These are phyloP conservation scores for Cladosporium sp. DNA, from an alignment of 2,329 filamentous ascomycete genomes.

Conservation along the genomic window DNA sequence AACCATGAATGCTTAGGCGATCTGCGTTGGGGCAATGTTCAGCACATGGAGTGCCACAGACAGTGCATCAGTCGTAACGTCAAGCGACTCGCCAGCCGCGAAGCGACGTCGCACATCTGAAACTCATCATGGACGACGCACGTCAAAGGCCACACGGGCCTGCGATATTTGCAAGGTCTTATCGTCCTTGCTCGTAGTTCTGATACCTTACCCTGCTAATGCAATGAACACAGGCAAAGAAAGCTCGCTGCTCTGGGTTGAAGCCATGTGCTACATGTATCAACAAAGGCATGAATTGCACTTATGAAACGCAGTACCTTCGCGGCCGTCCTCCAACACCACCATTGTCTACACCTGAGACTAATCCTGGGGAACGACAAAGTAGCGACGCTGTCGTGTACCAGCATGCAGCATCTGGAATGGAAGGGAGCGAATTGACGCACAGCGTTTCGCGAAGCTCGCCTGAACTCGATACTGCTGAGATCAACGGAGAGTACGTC, in stretches of 20 bases:
- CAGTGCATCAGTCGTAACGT: background rate
- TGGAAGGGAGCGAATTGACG: background rate
- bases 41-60: conserved; percentile 4
- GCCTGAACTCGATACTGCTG: conserved; percentile 44
- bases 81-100: background rate
- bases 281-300: conserved; percentile 32
- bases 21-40: background rate
- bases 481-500: conserved; percentile 54
- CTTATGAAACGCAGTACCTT: conserved; percentile 46
- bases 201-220: too few species aligned
- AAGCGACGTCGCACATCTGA: conserved; percentile 1
- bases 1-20: background rate
- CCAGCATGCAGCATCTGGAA: background rate
- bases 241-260: conserved; percentile 35
- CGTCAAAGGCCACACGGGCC: conserved; percentile 8
- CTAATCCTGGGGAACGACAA: background rate
- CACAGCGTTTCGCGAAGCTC: conserved; percentile 27
- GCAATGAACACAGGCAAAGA: conserved; percentile 20
- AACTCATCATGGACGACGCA: background rate
- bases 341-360: conserved; percentile 25
- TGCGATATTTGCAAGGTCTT: conserved; percentile 9
- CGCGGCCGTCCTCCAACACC: conserved; percentile 40
- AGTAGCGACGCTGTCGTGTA: background rate
- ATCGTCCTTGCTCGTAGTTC: background rate
- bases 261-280: conserved; percentile 34